phyloP scores from a whole-genome alignment of 345 rosid species.

The Schrenkiella parvula region DNA sequence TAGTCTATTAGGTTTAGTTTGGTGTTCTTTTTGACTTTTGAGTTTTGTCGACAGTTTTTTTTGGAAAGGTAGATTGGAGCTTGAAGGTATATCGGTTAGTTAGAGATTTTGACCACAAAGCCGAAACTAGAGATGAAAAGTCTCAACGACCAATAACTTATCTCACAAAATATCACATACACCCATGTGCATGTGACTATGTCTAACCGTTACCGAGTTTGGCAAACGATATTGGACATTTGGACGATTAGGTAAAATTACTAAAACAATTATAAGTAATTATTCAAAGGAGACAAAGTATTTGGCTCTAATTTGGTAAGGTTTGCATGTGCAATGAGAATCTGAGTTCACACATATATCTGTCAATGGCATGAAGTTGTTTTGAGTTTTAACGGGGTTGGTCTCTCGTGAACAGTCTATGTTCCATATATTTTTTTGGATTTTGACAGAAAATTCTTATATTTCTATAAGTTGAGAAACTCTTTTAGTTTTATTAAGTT shows the following conservation, averaged over 20 bases:
- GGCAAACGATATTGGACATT: neutral
- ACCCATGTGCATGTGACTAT: slow-evolving; percentile 11
- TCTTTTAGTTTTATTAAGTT: neutral
- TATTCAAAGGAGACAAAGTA: neutral
- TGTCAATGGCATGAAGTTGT: neutral
- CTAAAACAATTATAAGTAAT: neutral
- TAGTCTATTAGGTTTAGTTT: slow-evolving; percentile 13
- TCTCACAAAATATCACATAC: neutral
- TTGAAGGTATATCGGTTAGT: neutral
- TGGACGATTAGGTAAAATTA: neutral
- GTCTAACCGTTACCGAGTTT: slow-evolving; percentile 7
- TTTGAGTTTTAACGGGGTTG: neutral
- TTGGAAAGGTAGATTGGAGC: slow-evolving; percentile 1
- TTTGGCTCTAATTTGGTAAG: neutral
- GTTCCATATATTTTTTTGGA: neutral
- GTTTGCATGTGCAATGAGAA: slow-evolving; percentile 13
- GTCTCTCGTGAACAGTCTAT: neutral
- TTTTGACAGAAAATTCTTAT: neutral
- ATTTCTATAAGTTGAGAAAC: neutral
- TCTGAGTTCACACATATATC: neutral
- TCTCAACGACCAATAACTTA: slow-evolving; percentile 9
- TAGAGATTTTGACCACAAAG: slow-evolving; percentile 4
- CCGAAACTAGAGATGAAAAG: neutral
- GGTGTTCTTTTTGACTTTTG: slow-evolving; percentile 22
- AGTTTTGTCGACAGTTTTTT: neutral